phyloP scores from a whole-genome alignment of 2,329 filamentous ascomycete species.

The Fusarium dimerum region DNA sequence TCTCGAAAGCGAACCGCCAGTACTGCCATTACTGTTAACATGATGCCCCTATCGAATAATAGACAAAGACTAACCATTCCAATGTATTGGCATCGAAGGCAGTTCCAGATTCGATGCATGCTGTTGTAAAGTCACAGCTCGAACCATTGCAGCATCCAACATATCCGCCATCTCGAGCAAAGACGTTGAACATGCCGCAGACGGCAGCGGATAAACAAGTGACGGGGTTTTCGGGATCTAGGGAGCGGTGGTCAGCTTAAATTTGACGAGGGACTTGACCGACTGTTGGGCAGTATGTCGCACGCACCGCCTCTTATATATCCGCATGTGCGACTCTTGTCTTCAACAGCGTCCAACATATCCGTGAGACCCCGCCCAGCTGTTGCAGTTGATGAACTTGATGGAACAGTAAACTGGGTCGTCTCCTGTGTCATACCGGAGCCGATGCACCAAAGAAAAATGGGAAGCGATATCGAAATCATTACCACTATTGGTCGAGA shows the following conservation, averaged over 20 bases:
- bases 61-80: constrained; percentile 4
- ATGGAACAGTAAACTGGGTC: background rate
- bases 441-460: background rate
- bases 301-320: constrained; percentile 8
- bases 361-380: background rate
- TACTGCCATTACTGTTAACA: constrained; percentile 1
- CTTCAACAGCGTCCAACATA: background rate
- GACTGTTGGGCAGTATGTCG: background rate
- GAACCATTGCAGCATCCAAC: constrained; percentile 9
- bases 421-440: background rate
- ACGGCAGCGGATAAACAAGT: background rate
- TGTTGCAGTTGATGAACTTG: background rate
- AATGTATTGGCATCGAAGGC: constrained; percentile 1
- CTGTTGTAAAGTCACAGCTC: constrained; percentile 7
- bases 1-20: background rate
- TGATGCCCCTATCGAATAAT: background rate
- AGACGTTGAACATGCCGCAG: constrained; percentile 7
- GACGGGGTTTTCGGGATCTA: background rate
- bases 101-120: constrained; percentile 14
- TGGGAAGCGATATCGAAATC: background rate
- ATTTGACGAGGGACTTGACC: background rate
- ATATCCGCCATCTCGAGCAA: background rate
- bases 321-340: constrained; percentile 1
- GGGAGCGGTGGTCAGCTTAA: background rate
- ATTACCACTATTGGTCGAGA: background rate